Base-by-base conservation (phyloP, 345 rosid species). In the Noccaea bulbosa region DNA sequence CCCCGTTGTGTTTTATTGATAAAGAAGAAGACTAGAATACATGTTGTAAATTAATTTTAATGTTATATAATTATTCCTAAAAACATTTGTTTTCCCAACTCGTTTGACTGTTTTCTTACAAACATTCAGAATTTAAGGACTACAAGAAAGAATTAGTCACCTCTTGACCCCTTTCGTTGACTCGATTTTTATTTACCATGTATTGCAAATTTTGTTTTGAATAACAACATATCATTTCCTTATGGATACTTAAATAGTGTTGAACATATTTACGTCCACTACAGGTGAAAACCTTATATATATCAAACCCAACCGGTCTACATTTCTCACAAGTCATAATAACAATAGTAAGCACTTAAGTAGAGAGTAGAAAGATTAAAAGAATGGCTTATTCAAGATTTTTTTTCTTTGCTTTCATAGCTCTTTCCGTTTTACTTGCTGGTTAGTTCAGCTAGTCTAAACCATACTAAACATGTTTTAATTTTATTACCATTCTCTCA, bases 121-220 rank as follows among this genome's bases (percentile, higher is more conserved):
- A 40, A 40, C 51, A 24, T 40, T 30, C 4, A 39, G 39, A 9
- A 11, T 37, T 34, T 6, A 50, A 53, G 40, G 52, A 44, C 62
- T 44, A 45, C 34, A 45, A 5, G 34, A 44, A 8, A 43, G 3
- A 54, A 53, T 32, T 4, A 16, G 44, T 11, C 52, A 53, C 7
- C 22, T 33, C 34, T 44, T 55, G 47, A 68, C 62, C 41, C 44
- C n/a, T 61, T 43, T 45, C 32, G 51, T 62, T 62, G 24, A 62
- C 67, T 44, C 10, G 11, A 47, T 44, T 33, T 30, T 45, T 47
- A 57, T 47, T 58, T 16, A 55, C 5, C 30, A 58, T 58, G 73
- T 34, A 14, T 37, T 57, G 27, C 5, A 24, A 27, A 30, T 43
- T 50, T 46, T 49, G 5, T 34, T 49, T 39, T 49, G 59, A 59